Evolutionary conservation across 305 asterid genomes (phyloP).

Genomic region (Fraxinus nigra): DNA sequence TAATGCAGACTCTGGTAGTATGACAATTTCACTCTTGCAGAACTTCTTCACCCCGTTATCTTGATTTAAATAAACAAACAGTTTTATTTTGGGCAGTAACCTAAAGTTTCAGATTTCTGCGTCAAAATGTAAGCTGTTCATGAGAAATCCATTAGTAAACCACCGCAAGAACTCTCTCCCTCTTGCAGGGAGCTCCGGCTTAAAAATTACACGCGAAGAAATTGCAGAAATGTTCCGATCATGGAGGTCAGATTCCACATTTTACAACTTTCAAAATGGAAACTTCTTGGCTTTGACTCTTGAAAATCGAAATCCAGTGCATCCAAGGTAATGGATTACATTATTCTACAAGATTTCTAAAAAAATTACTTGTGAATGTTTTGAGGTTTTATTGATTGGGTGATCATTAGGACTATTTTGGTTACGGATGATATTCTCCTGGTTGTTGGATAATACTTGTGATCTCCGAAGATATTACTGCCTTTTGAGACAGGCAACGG

Average conservation of each 20-base stretch:
- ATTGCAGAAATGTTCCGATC: conserved; percentile 43
- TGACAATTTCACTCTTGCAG: conserved; percentile 16
- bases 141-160: conserved; percentile 46
- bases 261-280: conserved; percentile 47
- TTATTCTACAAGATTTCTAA: not conserved
- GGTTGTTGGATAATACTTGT: conserved; percentile 45
- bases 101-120: not conserved
- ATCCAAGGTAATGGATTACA: conserved; percentile 41
- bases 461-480: conserved; percentile 53
- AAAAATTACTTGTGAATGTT: not conserved
- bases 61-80: not conserved
- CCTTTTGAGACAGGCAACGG: conserved; percentile 54
- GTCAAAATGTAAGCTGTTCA: conserved; percentile 53
- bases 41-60: not conserved
- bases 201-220: conserved; percentile 38
- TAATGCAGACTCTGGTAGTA: conserved; percentile 26
- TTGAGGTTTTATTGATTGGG: not conserved
- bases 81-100: not conserved
- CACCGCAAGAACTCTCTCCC: conserved; percentile 47
- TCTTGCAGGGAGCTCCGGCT: conserved; percentile 21
- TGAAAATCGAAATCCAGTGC: conserved; percentile 42
- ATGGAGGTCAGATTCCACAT: conserved; percentile 50
- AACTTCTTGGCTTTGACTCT: conserved; percentile 62
- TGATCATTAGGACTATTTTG: conserved; percentile 42
- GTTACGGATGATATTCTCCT: conserved; percentile 61